Base-by-base conservation (phyloP, 208 protist species). In the Acanthamoeba comandoni region DNA sequence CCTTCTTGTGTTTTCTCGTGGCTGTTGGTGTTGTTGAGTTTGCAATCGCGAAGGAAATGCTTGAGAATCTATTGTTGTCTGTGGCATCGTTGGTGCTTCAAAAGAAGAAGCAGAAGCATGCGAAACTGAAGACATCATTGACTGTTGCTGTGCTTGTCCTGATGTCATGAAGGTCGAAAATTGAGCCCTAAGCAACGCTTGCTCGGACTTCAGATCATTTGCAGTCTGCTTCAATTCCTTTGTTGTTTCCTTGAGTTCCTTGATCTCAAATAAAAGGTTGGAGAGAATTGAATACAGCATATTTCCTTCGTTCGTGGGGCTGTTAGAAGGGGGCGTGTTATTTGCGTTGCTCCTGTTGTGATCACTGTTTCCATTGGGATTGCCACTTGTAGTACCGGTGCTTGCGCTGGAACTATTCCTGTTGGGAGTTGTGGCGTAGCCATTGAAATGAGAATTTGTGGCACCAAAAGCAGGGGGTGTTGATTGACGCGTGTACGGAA, bases 161-260 rank as follows among this genome's bases (percentile, higher is more conserved):
- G 69, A 77, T 1, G 69, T 35, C 9, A 77, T 13, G 31, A 53
- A 77, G 2, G 69, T 51, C 17, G 69, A 13, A n/a, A 77, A 77
- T 48, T 77, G 69, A n/a, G 49, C 69, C n/a, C 69, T 35, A 13
- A 77, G 69, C 4, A 77, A 48, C n/a, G 55, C 69, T 48, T 77
- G 69, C 15, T 77, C 69, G 69, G 49, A 57, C 69, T 77, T 77
- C 4, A 77, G 39, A 48, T 77, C 55, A 48, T 57, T 9, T 35
- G 69, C 55, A 35, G 49, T 48, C 69, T 77, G 26, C 69, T 77
- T 77, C n/a, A 77, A 48, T n/a, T 77, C 69, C 2, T 22, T 35
- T 13, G 69, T 77, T 17, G 69, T 77, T 17, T 77, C 69, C 69
- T 77, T 77, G 35, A 77, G 39, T 35, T 26, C 22, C 39, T 77